A percentile compares a stretch with the other conserved stretches of the same genome.
Conservation (phyloP, 2,329 filamentous ascomycete genomes). For the Neurospora sp. region DNA sequence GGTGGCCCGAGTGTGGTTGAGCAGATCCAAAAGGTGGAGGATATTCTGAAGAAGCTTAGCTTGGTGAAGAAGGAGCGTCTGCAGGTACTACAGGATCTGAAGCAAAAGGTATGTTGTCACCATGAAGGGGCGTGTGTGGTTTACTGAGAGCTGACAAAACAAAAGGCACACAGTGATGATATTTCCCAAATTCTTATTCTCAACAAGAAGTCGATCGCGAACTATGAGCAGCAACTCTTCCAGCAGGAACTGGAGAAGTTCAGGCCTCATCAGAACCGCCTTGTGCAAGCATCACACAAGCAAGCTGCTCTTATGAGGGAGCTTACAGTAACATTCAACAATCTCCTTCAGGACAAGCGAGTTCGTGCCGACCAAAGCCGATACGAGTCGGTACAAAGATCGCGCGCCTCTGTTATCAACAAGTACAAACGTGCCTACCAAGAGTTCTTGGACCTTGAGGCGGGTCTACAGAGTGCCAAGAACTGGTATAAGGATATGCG, state of each 20-base stretch:
- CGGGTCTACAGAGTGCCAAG: constrained; percentile 78
- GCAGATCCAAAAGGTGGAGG: constrained; percentile 82
- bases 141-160: background rate
- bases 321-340: constrained; percentile 76
- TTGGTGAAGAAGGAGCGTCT: constrained; percentile 84
- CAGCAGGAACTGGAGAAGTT: constrained; percentile 98
- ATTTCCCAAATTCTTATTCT: constrained; percentile 95
- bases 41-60: constrained; percentile 81
- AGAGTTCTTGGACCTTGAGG: constrained; percentile 80
- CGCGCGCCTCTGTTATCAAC: constrained; percentile 68
- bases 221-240: constrained; percentile 86
- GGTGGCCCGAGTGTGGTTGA: constrained; percentile 71
- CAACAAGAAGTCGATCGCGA: constrained; percentile 93
- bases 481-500: constrained; percentile 94
- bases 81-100: constrained; percentile 90
- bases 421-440: constrained; percentile 89
- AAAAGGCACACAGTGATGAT: constrained; percentile 84
- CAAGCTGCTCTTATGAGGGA: constrained; percentile 93
- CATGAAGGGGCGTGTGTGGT: no score
- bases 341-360: constrained; percentile 83
- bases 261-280: constrained; percentile 78
- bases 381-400: constrained; percentile 79
- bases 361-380: constrained; percentile 91
- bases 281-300: constrained; percentile 91
- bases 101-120: constrained; percentile 67